Evolutionary conservation across 768 basidiomycete species (phyloP).

Genomic region (Suillus subaureus): DNA sequence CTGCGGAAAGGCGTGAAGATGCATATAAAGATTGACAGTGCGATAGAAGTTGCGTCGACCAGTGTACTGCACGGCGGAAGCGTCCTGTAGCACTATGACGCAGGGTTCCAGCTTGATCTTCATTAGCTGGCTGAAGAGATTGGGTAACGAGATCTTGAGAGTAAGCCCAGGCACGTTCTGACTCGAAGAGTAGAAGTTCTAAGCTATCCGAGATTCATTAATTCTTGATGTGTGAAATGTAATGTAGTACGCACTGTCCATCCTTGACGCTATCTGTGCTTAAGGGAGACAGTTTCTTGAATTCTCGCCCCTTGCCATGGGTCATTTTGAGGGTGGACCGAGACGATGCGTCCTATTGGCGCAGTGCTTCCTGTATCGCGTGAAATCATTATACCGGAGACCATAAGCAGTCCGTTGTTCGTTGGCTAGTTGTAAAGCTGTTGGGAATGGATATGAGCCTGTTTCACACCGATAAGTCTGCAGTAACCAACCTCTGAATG

Average conservation of each 20-base stretch:
- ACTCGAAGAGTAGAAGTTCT: slow-evolving; percentile 84
- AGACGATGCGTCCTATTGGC: slow-evolving; percentile 88
- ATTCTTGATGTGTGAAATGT: neutral
- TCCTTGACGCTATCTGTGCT: slow-evolving; percentile 73
- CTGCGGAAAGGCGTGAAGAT: slow-evolving; percentile 52
- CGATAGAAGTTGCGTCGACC: slow-evolving; percentile 77
- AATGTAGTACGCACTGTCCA: slow-evolving; percentile 68
- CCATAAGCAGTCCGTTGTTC: slow-evolving; percentile 92
- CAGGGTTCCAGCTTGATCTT: slow-evolving; percentile 54
- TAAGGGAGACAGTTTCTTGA: slow-evolving; percentile 78
- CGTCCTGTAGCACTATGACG: slow-evolving; percentile 78
- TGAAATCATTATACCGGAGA: slow-evolving; percentile 85
- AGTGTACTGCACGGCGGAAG: slow-evolving; percentile 77
- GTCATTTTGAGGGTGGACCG: slow-evolving; percentile 83
- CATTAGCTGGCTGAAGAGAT: slow-evolving; percentile 53
- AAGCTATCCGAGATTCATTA: slow-evolving; percentile 47
- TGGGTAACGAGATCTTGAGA: slow-evolving; percentile 73
- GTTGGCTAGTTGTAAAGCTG: slow-evolving; percentile 83
- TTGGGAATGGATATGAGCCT: slow-evolving; percentile 12
- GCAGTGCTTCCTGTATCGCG: slow-evolving; percentile 92
- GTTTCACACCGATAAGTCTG: neutral
- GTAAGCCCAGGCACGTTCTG: slow-evolving; percentile 91
- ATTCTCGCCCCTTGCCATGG: slow-evolving; percentile 87
- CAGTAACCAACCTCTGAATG: slow-evolving; percentile 41
- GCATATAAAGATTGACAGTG: slow-evolving; percentile 68